Base-by-base conservation (phyloP, 1,284 basidiomycete genomes). In the Macrocystidia cucumis region DNA sequence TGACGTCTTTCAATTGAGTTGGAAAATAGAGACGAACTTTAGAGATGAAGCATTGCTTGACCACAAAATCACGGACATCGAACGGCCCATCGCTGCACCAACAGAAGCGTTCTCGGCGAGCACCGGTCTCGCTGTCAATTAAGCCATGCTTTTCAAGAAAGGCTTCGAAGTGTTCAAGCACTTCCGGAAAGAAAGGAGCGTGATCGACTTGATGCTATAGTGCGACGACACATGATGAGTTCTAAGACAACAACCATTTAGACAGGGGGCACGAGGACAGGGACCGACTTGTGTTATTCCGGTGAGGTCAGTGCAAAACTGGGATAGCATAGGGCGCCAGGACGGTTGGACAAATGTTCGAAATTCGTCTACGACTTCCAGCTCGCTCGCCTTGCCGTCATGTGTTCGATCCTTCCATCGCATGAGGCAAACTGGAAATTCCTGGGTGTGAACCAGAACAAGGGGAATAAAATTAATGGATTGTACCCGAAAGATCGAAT, bases 381-480 rank as follows among this genome's bases (percentile, higher is more conserved):
- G 65, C 34, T 65, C 60, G 40, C 65, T 69, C 4, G 78, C 74
- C 34, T 52, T 65, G 28, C 71, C 69, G 37, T 71, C 65, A 6
- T 54, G 45, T 24, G 68, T 63, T 44, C 66, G 74, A 50, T 86
- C 74, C 46, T 64, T 72, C 93, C 93, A 97, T 41, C 74, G 74
- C 39, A 97, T 67, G 3, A 98, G 65, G 40, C 88, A 80, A 8
- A 97, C 88, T 3, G 90, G 90, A 60, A 86, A 87, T 60, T 93
- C 91, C 86, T 88, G 55, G 32, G 42, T 44, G 54, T 32, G 17
- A 26, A 22, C 22, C 16, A 35, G 21, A 14, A 21, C 50, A 49
- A 23, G 19, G n/a, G 18, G 22, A 25, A 42, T 14, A 20, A 33
- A 16, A 30, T 30, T 13, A 11, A 16, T 30, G 29, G 29, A n/a